Evolutionary conservation across 768 basidiomycete genomes (phyloP), one percentile per base, ranked within the genome.

Genomic region (Mycena sanguinolenta): DNA sequence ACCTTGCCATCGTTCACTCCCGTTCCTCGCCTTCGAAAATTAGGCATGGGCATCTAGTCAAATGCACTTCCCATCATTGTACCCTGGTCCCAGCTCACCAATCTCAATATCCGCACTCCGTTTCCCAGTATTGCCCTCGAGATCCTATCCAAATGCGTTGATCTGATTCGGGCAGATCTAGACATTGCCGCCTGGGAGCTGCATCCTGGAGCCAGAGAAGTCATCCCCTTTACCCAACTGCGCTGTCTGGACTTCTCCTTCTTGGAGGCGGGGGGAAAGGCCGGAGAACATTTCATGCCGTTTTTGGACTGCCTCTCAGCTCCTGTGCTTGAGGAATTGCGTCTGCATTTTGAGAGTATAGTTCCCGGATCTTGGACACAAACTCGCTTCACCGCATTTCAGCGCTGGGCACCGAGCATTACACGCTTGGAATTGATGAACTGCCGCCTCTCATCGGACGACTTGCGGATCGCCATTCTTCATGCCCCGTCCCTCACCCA

Each of bases 21-120:
- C 21, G 32, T 23, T 16, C 55, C 55, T n/a, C 55, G 55, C 19
- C 55, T 57, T n/a, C 55, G 34, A 2, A 57, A 36, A 23, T 57
- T 57, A 13, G 2, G 23, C 23, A 52, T 52, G 2, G 0, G 25
- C 9, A 2, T 57, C 19, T 2, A 23, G 13, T n/a, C n/a, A 21
- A 10, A 34, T 55, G 19, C 54, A 34, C 17, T 4, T 19, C 32
- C 32, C 32, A 34, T 38, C 13, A 34, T 9, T 19, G 10, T 57
- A 34, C 55, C 55, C 23, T 57, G 55, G 55, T 32, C 34, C 8
- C 34, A 57, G 13, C 55, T 57, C 34, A 57, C 55, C 21, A n/a
- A 57, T 12, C 32, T 57, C 19, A 25, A 0, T 14, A 21, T 57
- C 38, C 10, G 6, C 6, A 34, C 19, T 2, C 1, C 9, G 8